phyloP scores from a whole-genome alignment of 2,329 filamentous ascomycete species.

The Ambrosiella beaveri region DNA sequence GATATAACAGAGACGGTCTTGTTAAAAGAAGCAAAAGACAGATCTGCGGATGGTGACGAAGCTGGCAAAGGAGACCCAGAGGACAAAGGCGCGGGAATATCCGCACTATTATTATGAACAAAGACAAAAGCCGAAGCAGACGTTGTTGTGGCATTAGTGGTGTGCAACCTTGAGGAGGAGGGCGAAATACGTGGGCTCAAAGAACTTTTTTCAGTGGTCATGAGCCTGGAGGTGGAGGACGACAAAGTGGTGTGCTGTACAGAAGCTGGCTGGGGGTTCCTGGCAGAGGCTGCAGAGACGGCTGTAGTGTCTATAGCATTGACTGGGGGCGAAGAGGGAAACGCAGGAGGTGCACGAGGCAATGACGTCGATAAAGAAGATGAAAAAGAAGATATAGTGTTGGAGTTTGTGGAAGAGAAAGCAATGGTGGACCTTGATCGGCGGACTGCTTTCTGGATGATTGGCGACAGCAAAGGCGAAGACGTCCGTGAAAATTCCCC shows the following conservation, averaged over 20 bases:
- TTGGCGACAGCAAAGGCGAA: not conserved
- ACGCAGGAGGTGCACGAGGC: not conserved
- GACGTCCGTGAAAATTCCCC: not conserved
- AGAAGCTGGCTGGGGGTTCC: not conserved
- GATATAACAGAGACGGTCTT: not conserved
- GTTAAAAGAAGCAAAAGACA: conserved; percentile 1
- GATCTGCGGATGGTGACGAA: not conserved
- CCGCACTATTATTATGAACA: not conserved
- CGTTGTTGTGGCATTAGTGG: not conserved
- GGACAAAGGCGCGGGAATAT: not conserved
- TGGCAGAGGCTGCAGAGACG: not conserved
- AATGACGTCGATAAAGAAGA: not conserved
- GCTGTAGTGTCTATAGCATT: not conserved
- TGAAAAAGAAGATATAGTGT: not conserved
- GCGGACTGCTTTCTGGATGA: too few relatives aligned
- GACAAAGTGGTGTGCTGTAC: not conserved
- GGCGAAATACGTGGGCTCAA: not conserved
- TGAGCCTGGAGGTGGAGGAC: not conserved
- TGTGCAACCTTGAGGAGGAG: not conserved
- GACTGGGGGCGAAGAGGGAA: not conserved
- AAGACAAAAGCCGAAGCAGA: not conserved
- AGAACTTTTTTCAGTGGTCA: conserved; percentile 3
- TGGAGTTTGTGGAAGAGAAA: not conserved
- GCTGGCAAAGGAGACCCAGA: not conserved
- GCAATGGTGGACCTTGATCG: not conserved